Base-by-base conservation (phyloP, 768 basidiomycete species). In the Sarcodon aspratus region DNA sequence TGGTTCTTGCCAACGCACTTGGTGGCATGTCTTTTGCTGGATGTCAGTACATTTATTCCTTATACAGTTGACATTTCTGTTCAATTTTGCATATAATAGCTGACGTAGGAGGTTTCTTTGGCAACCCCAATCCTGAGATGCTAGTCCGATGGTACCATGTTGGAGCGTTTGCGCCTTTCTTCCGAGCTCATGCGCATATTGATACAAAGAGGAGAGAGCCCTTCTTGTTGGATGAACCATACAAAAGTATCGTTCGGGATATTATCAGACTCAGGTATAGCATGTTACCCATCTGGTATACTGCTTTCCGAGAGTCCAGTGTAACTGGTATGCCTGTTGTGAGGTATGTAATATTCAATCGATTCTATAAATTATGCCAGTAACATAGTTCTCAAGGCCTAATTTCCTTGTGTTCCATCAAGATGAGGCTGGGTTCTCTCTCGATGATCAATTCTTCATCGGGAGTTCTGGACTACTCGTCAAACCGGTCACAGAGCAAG, bases 51-150 rank as follows among this genome's bases (percentile, higher is more conserved):
- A 33, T 44, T 36, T 44, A 36, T 5, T 11, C 33, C 8, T 43
- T 31, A 8, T 15, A 43, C 17, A 15, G 15, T 33, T 18, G 9
- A 1, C 21, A 21, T 49, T 15, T 43, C 44, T 52, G 13, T 51
- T 45, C 46, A 50, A 44, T 45, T 48, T 44, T 34, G 36, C 5
- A 46, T 47, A 33, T n/a, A 48, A 27, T 55, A 98, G 95, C 96
- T 52, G 96, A 99, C 58, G 93, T 98, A 47, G 95, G 96, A 15
- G 96, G 96, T 12, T 99, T 98, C 82, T 98, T 98, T 60, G 94
- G 95, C 13, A 94, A 98, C 64, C 94, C 96, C 0, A 80, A 85
- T 42, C 75, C 85, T 0, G 96, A 98, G 59, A 91, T 98, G 81
- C 79, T 99, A 33, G 83, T 93, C 8, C 75, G 96, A 44, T 99